Percentiles rank a stretch among this genome's conserved stretches.
Conservation (phyloP, 176 grass and related monocot genomes). For the Musa itinerans region DNA sequence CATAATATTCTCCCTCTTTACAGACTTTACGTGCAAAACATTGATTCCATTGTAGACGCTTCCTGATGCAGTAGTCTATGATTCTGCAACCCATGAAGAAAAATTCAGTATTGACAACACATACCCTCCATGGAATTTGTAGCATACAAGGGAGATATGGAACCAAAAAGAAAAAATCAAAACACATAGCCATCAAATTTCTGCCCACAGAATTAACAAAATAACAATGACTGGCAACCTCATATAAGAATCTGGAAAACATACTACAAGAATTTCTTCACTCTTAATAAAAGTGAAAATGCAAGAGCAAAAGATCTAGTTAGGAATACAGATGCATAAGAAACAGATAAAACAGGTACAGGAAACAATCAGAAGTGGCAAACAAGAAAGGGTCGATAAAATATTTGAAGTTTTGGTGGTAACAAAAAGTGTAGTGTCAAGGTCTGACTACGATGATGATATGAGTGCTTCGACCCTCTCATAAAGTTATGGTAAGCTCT, state of each 20-base stretch:
- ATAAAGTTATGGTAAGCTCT: no score
- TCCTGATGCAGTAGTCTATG: constrained; percentile 70
- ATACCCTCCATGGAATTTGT: background rate
- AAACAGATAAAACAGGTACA: background rate
- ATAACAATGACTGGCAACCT: background rate
- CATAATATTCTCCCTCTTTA: constrained; percentile 89
- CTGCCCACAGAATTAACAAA: background rate
- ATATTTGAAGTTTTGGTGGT: no score
- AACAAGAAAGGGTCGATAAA: no score
- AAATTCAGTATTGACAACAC: background rate
- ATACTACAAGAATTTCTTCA: background rate
- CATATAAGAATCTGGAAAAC: background rate
- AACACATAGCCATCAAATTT: background rate
- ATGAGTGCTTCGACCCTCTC: no score
- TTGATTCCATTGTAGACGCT: constrained; percentile 72
- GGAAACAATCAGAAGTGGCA: no score
- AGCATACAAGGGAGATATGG: background rate
- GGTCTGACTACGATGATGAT: no score
- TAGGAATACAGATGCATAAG: background rate
- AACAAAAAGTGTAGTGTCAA: no score
- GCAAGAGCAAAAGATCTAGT: background rate
- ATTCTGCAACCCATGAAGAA: constrained; percentile 42
- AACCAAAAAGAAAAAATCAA: constrained; percentile 11
- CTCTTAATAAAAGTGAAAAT: no score
- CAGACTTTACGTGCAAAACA: constrained; percentile 77